phyloP scores from a whole-genome alignment of 2,329 filamentous ascomycete species.

The Aspergillus puulaauensis region DNA sequence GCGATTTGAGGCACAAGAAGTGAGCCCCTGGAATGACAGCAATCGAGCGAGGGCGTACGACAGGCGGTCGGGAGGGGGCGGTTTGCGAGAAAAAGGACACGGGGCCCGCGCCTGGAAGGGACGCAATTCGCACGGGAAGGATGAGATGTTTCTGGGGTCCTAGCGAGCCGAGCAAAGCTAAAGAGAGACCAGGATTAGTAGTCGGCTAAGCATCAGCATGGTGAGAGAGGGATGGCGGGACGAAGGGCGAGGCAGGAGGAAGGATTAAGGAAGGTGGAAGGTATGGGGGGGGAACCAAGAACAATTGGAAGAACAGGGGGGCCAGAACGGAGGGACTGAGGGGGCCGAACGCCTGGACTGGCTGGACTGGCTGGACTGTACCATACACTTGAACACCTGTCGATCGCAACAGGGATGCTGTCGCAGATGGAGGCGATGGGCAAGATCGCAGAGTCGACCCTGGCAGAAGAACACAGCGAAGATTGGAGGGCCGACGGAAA shows the following conservation, averaged over 20 bases:
- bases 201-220: conserved; percentile 10
- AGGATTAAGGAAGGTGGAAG: neutral
- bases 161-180: conserved; percentile 10
- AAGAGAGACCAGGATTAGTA: conserved; percentile 12
- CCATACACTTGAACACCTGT: conserved; percentile 12
- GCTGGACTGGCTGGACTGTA: neutral
- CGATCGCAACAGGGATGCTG: conserved; percentile 9
- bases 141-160: neutral
- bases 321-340: conserved; percentile 8
- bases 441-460: neutral
- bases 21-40: conserved; percentile 2
- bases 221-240: conserved; percentile 5
- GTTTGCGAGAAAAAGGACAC: conserved; percentile 15
- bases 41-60: conserved; percentile 3
- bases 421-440: neutral
- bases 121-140: conserved; percentile 11
- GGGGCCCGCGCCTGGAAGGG: conserved; percentile 12
- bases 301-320: conserved; percentile 10
- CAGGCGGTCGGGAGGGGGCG: conserved; percentile 5
- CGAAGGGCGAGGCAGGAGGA: neutral
- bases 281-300: conserved; percentile 3
- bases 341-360: conserved; percentile 7
- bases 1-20: conserved; percentile 6
- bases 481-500: neutral
- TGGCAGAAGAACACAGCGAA: neutral